A percentile compares a stretch with the other conserved stretches of the same genome.
These are phyloP conservation scores for Candida dendrica DNA, from an alignment of 805 yeast species.

Conservation along the genomic window DNA sequence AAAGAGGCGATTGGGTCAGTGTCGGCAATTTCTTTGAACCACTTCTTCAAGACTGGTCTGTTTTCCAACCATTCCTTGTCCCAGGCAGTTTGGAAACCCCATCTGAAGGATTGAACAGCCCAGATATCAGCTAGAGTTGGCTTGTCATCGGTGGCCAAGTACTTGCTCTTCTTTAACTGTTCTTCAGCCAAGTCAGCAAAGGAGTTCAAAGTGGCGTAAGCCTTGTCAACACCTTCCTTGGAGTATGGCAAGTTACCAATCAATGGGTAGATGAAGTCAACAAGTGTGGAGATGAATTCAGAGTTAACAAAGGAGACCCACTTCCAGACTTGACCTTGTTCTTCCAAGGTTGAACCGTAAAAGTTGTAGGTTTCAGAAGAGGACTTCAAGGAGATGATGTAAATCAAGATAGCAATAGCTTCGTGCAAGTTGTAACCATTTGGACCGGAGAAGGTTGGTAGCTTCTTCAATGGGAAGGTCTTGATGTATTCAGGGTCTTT, in stretches of 20 bases:
- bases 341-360: not conserved
- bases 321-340: not conserved
- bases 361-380: not conserved
- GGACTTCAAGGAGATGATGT: not conserved
- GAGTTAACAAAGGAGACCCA: not conserved
- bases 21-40: not conserved
- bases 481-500: conserved; percentile 32
- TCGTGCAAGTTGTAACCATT: conserved; percentile 61
- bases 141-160: not conserved
- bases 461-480: conserved; percentile 51
- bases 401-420: conserved; percentile 41
- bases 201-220: not conserved
- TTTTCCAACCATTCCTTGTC: not conserved
- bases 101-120: not conserved
- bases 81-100: not conserved
- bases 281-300: not conserved
- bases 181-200: not conserved
- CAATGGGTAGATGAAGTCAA: not conserved
- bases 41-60: not conserved
- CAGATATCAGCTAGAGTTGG: not conserved
- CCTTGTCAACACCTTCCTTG: not conserved
- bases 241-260: not conserved
- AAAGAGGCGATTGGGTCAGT: not conserved
- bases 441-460: conserved; percentile 58
- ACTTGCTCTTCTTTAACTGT: not conserved